phyloP scores from a whole-genome alignment of 1,284 basidiomycete species.

The Mycosarcoma mackinlayi region DNA sequence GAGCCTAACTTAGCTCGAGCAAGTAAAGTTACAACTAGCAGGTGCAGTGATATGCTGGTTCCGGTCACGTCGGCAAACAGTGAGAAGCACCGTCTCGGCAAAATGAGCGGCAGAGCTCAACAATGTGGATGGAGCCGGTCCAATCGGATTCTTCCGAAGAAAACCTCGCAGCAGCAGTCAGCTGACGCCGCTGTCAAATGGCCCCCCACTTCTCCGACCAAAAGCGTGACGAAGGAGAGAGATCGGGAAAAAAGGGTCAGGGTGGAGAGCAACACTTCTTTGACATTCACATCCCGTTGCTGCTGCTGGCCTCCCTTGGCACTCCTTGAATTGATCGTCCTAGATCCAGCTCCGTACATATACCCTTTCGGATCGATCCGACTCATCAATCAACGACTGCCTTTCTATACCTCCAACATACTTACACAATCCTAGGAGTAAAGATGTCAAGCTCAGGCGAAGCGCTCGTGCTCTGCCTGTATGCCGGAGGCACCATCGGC shows the following conservation, averaged over 20 bases:
- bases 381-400: background rate
- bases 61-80: background rate
- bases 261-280: background rate
- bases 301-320: background rate
- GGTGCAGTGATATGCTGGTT: too few relatives aligned
- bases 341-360: background rate
- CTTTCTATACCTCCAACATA: too few relatives aligned
- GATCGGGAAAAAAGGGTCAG: background rate
- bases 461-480: conserved; percentile 80
- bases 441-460: conserved; percentile 44
- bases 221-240: background rate
- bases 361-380: background rate
- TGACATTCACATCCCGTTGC: background rate
- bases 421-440: background rate
- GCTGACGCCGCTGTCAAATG: background rate
- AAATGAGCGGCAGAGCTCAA: background rate
- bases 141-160: background rate
- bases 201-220: background rate
- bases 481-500: conserved; percentile 82
- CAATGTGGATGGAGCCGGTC: background rate
- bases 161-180: too few relatives aligned
- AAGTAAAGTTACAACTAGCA: too few relatives aligned
- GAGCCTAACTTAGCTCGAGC: too few relatives aligned
- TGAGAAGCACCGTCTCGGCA: background rate
- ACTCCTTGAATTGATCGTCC: background rate